Evolutionary conservation across 2,329 filamentous ascomycete genomes (phyloP), one percentile per base, ranked within the genome.

Genomic region (Hypoxylon sp.): DNA sequence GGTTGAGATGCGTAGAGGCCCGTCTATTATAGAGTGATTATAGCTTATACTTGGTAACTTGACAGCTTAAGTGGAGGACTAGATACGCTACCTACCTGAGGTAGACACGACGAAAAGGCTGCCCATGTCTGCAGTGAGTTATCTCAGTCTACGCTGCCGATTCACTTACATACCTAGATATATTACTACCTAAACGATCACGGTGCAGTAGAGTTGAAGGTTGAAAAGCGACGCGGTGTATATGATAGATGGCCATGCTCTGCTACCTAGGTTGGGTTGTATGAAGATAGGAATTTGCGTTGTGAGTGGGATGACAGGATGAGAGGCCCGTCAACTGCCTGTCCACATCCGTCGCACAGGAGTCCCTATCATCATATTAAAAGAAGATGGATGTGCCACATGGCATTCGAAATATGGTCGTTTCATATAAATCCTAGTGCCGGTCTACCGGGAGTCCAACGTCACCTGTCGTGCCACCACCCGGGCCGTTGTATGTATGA

Each of bases 321-420:
- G 6, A 11, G 26, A 6, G 11, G 18, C 4, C 35, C 3, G 4
- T 8, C 18, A 18, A 38, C 15, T 38, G 11, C 35, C 35, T 38
- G 10, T 20, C 23, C 20, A 33, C 6, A n/a, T 17, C 29, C 23
- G 38, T 52, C 17, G 29, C 37, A 57, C 54, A 29, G 17, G 4
- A 24, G 33, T 35, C 15, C 29, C 37, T 49, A 49, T 58, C 40
- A 18, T 37, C n/a, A n/a, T 23, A 47, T 13, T 27, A 41, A 26
- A 51, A 35, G 15, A 53, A 55, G 31, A 41, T 29, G 27, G 26
- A 8, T 11, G 20, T 59, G 35, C 46, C 45, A 60, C 48, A 54
- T 59, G 20, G 29, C 46, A 45, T 41, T 48, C 27, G 18, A 49
- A 48, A 24, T 48, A 54, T 54, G 21, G 42, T 17, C 20, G 49